These are phyloP conservation scores for Przewalskia tangutica DNA, from an alignment of 257 asterid genomes.

Conservation along the genomic window DNA sequence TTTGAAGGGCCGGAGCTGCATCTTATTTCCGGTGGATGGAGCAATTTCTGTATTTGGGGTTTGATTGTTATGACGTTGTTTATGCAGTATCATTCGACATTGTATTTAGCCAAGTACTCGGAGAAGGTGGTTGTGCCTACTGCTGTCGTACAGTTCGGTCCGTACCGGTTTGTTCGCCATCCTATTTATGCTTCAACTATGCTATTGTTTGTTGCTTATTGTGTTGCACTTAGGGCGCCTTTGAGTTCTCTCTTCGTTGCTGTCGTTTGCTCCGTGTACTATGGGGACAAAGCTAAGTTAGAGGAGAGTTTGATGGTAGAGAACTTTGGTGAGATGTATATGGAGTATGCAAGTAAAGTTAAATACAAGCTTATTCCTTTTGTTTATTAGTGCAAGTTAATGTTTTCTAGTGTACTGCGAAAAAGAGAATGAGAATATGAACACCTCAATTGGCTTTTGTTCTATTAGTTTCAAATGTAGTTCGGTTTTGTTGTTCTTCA, in stretches of 20 bases:
- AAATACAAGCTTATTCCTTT: conserved; percentile 71
- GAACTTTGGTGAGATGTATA: conserved; percentile 61
- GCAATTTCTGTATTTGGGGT: conserved; percentile 49
- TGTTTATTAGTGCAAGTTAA: conserved; percentile 42
- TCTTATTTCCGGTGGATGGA: conserved; percentile 75
- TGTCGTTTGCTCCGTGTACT: conserved; percentile 53
- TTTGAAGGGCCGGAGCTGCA: conserved; percentile 85
- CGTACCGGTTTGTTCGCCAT: conserved; percentile 80
- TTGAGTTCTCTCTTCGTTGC: conserved; percentile 38
- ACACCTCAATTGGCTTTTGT: neutral
- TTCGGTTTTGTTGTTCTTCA: neutral
- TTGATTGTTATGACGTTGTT: conserved; percentile 45
- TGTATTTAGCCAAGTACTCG: conserved; percentile 86
- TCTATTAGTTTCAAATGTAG: neutral
- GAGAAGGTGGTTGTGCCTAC: conserved; percentile 94
- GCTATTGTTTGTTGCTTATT: conserved; percentile 72
- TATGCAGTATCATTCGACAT: conserved; percentile 72
- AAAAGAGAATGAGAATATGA: neutral
- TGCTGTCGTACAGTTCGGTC: conserved; percentile 89
- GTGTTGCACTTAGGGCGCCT: conserved; percentile 72
- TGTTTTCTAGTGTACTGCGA: neutral
- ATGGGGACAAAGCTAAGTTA: conserved; percentile 60
- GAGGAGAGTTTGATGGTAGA: conserved; percentile 78
- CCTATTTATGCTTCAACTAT: conserved; percentile 91
- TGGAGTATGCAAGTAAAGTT: conserved; percentile 54